These are phyloP conservation scores for Hypoxylon sp. DNA, from an alignment of 2,329 filamentous ascomycete genomes.

Conservation along the genomic window DNA sequence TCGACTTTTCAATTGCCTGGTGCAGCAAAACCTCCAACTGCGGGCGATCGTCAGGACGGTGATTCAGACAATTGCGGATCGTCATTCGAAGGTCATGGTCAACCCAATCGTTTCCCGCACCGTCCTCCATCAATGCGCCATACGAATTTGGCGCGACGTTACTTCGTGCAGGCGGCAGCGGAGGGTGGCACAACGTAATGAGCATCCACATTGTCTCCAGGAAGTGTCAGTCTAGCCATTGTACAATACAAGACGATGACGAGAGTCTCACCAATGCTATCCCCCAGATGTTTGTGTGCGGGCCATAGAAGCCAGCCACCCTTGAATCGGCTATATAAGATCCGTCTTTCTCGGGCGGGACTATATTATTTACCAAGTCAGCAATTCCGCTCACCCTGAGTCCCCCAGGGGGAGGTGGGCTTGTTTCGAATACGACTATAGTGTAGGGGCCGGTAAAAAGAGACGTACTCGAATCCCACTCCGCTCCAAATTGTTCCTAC, in stretches of 20 bases:
- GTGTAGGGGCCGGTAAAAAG: neutral
- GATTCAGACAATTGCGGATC: slow-evolving; percentile 47
- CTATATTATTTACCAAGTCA: slow-evolving; percentile 11
- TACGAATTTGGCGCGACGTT: slow-evolving; percentile 37
- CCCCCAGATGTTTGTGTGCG: slow-evolving; percentile 47
- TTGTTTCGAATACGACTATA: too few species aligned
- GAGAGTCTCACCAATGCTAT: slow-evolving; percentile 42
- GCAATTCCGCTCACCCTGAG: neutral
- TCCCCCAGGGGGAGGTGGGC: too few species aligned
- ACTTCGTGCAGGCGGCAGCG: slow-evolving; percentile 26
- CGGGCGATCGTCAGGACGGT: slow-evolving; percentile 45
- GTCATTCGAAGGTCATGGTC: slow-evolving; percentile 38
- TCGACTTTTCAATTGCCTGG: slow-evolving; percentile 19
- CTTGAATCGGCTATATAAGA: slow-evolving; percentile 30
- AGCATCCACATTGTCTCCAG: slow-evolving; percentile 48
- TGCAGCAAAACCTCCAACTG: slow-evolving; percentile 25
- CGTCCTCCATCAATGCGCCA: slow-evolving; percentile 38
- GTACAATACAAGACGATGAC: neutral
- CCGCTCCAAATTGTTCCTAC: slow-evolving; percentile 45
- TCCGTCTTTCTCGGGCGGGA: slow-evolving; percentile 14
- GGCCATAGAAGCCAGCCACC: slow-evolving; percentile 42
- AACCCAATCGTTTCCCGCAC: slow-evolving; percentile 25
- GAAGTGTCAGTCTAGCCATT: slow-evolving; percentile 8
- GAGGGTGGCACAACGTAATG: slow-evolving; percentile 39
- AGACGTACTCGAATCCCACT: slow-evolving; percentile 46